Base-by-base conservation (phyloP, 805 yeast species). In the Myxozyma udenii region DNA sequence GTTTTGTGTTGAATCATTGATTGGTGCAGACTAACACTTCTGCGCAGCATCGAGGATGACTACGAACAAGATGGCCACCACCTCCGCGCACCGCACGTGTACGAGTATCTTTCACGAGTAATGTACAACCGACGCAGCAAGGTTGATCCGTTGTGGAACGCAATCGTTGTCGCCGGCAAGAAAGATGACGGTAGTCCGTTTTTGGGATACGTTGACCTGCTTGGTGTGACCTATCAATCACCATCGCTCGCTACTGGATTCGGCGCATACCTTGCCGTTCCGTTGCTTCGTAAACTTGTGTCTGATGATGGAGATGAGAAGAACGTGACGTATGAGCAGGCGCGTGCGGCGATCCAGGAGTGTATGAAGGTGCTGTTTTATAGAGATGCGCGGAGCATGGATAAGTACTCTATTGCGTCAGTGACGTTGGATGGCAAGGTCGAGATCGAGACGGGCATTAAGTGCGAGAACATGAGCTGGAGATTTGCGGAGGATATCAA, bases 131-230 rank as follows among this genome's bases (percentile, higher is more conserved):
- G 98, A 71, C 80, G 99, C 71, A 78, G 85, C 47, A 89, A 93
- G 70, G 84, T 93, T 91, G 81, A 93, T 68, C 99, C 99, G 22
- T 76, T 89, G 59, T 93, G 98, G 98, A 93, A 93, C 70, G 85
- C 98, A 1, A 72, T 86, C 35, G 75, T 93, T 50, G 97, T 93
- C 46, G 96, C 89, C 12, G 99, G 99, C 7, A 76, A 85, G 61
- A 85, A 85, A 66, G 81, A 78, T 58, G 81, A 81, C 37, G 76
- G 73, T 42, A 76, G 79, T 61, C 88, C 93, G 41, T 86, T 85
- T 63, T 75, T 93, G 65, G 82, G 84, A 61, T 90, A 87, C 66
- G 95, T 89, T 41, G 96, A 93, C 68, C 74, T 93, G 55, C 77
- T 90, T 54, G 99, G 99, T 45, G 96, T 89, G 24, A 79, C 95